Evolutionary conservation across 768 basidiomycete genomes (phyloP).

Genomic region (Panellus pusillus): DNA sequence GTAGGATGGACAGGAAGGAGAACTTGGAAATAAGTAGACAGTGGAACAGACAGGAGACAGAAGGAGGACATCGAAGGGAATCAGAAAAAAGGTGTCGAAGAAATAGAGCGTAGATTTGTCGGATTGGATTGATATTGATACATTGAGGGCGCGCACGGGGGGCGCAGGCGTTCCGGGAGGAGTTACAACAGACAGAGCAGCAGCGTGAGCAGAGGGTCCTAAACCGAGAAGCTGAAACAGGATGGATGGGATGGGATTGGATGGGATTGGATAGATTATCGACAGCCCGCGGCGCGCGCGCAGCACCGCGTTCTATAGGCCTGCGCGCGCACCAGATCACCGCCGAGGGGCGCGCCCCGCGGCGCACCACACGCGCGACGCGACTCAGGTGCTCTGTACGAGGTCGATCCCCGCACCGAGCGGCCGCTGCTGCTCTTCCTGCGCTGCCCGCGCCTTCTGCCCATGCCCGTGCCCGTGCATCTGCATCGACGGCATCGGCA

Average conservation of each 20-base stretch:
- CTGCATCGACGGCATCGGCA: not conserved
- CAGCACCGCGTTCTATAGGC: constrained; percentile 2
- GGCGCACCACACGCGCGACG: no score
- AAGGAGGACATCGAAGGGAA: no score
- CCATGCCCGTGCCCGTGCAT: constrained; percentile 19
- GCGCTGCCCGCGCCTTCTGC: constrained; percentile 29
- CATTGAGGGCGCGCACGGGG: no score
- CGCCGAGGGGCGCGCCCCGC: no score
- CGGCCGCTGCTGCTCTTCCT: constrained; percentile 7
- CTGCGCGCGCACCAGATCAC: constrained; percentile 6
- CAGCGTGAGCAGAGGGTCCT: not conserved
- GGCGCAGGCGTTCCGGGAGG: not conserved
- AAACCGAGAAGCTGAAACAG: not conserved
- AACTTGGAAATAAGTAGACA: no score
- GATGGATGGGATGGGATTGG: not conserved
- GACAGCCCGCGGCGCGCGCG: constrained; percentile 1
- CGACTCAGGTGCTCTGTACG: constrained; percentile 31
- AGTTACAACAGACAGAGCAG: constrained; percentile 16
- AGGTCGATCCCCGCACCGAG: constrained; percentile 47
- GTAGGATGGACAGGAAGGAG: not conserved
- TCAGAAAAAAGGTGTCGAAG: no score
- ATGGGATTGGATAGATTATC: constrained; percentile 9
- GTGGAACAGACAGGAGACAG: no score
- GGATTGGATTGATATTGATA: no score
- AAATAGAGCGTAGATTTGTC: no score